Conservation (phyloP, 2,329 filamentous ascomycete genomes). For the Magnaporthiopsis rhizophila region DNA sequence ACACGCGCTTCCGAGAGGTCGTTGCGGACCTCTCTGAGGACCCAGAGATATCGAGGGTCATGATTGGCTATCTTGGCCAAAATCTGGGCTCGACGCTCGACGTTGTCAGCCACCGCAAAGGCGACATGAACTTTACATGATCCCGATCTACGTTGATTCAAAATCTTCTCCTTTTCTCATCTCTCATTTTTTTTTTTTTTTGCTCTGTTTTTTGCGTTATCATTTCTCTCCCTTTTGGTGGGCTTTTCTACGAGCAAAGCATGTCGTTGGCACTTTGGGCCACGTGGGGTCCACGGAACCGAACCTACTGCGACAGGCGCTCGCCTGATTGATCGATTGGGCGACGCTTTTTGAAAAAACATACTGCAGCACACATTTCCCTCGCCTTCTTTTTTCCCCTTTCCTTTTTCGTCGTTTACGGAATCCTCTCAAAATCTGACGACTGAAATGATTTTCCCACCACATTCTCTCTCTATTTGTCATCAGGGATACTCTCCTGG, state of each 20-base stretch:
- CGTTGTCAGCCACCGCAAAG: slow-evolving; percentile 29
- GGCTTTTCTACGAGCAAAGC: not conserved
- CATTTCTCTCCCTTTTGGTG: not conserved
- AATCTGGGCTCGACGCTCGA: slow-evolving; percentile 35
- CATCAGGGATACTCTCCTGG: not conserved
- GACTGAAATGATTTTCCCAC: not conserved
- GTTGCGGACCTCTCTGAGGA: slow-evolving; percentile 31
- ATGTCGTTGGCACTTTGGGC: not conserved
- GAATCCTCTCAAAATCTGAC: not conserved
- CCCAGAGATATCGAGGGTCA: slow-evolving; percentile 33
- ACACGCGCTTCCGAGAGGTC: slow-evolving; percentile 34
- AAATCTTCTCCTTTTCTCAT: not conserved
- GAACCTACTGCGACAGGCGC: not conserved
- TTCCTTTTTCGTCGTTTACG: not conserved
- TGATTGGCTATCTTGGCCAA: slow-evolving; percentile 37
- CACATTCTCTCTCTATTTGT: not conserved
- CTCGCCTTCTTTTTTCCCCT: no score
- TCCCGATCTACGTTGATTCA: not conserved
- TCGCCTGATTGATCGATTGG: not conserved
- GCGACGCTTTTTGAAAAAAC: not conserved
- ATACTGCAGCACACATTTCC: not conserved
- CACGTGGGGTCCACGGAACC: not conserved
- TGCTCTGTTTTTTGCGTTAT: not conserved
- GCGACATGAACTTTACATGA: slow-evolving; percentile 22
- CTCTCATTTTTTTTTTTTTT: not conserved